Percentiles rank a stretch among this genome's conserved stretches.
Evolutionary conservation across 768 basidiomycete species (phyloP).

Genomic region (Panus rudis): DNA sequence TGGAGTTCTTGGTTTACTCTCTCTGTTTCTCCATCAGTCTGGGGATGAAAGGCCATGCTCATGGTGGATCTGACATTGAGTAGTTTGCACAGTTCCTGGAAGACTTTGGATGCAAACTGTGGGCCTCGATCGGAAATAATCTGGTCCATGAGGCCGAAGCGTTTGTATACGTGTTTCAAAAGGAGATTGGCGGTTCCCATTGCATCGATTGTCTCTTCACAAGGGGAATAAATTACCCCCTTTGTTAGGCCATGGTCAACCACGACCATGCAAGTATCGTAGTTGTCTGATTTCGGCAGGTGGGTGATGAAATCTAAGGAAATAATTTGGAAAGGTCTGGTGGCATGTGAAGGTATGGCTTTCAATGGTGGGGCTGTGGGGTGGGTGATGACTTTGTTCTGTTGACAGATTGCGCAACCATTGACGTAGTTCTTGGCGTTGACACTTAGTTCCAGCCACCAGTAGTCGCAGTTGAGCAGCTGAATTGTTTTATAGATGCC

Average conservation of each 20-base stretch:
- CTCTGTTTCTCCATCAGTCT: slow-evolving; percentile 31
- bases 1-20: slow-evolving; percentile 25
- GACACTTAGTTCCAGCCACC: slow-evolving; percentile 21
- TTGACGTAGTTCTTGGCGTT: slow-evolving; percentile 18
- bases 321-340: slow-evolving; percentile 17
- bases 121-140: slow-evolving; percentile 11
- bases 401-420: slow-evolving; percentile 23
- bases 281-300: slow-evolving; percentile 15
- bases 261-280: slow-evolving; percentile 15
- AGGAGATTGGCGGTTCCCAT: slow-evolving; percentile 13
- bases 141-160: slow-evolving; percentile 5
- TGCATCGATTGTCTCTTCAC: slow-evolving; percentile 11
- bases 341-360: background rate
- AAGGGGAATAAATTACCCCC: slow-evolving; percentile 21
- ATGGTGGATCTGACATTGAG: slow-evolving; percentile 14
- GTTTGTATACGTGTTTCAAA: slow-evolving; percentile 8
- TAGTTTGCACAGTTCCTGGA: slow-evolving; percentile 6
- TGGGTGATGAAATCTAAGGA: slow-evolving; percentile 21
- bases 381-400: slow-evolving; percentile 16
- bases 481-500: slow-evolving; percentile 20
- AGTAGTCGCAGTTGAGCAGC: slow-evolving; percentile 18
- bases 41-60: slow-evolving; percentile 28
- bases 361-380: background rate
- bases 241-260: slow-evolving; percentile 21
- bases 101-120: slow-evolving; percentile 18